Conservation (phyloP, 768 basidiomycete species). For the Lentinula lateritia region DNA sequence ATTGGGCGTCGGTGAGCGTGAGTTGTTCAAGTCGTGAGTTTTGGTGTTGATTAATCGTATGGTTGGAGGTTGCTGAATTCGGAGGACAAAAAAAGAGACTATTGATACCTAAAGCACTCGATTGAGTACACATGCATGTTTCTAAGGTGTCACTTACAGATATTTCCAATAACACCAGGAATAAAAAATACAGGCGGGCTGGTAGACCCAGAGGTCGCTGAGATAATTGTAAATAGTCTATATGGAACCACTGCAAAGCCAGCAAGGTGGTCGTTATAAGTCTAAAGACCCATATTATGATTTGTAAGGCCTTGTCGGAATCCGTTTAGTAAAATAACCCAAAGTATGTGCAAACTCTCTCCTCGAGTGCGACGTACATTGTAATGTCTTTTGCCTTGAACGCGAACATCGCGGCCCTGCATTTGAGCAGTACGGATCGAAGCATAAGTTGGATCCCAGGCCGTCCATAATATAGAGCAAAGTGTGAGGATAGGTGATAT, state of each 20-base stretch:
- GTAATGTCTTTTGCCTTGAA: constrained; percentile 59
- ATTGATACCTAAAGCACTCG: constrained; percentile 37
- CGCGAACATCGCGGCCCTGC: constrained; percentile 68
- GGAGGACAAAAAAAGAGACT: constrained; percentile 49
- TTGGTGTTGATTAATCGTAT: constrained; percentile 66
- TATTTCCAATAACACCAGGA: constrained; percentile 46
- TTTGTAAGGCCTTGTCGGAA: constrained; percentile 48
- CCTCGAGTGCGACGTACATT: constrained; percentile 38
- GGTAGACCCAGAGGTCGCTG: constrained; percentile 27
- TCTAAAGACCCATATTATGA: constrained; percentile 52
- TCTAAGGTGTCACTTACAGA: constrained; percentile 34
- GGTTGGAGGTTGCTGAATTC: constrained; percentile 61
- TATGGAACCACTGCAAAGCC: constrained; percentile 32
- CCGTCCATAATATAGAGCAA: constrained; percentile 69
- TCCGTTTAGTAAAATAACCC: background rate
- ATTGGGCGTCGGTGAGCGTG: constrained; percentile 39
- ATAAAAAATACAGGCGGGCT: constrained; percentile 41
- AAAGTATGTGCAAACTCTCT: no score
- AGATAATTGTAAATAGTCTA: constrained; percentile 32
- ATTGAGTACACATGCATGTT: background rate
- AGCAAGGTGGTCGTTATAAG: constrained; percentile 44
- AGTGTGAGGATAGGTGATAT: constrained; percentile 45
- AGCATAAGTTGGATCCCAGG: constrained; percentile 83
- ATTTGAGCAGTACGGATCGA: constrained; percentile 50
- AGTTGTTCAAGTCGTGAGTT: constrained; percentile 25